Base-by-base conservation (phyloP, 2,329 filamentous ascomycete species). In the Ophiostoma ulmi region DNA sequence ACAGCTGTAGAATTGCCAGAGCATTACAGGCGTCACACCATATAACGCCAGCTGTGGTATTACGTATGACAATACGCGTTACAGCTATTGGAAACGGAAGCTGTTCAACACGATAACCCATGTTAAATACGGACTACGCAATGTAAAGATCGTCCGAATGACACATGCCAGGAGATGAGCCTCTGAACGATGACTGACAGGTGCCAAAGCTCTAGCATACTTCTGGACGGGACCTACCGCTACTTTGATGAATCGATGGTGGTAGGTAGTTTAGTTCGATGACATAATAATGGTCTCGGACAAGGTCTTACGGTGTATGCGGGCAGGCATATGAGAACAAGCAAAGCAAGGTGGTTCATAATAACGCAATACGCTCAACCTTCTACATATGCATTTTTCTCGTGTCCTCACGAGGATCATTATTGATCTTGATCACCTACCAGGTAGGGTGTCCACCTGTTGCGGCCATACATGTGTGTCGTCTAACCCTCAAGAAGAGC, bases 401-500 rank as follows among this genome's bases (percentile, higher is more conserved):
- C 31, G n/a, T 22, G 22, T 58, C 52, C 44, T 48, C 22, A 22
- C 13, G 10, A 58, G 11, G n/a, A 58, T 58, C 52, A 26, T 58
- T 8, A 48, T 48, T 48, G 17, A 48, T 20, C 44, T 20, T n/a
- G n/a, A n/a, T n/a, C 44, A n/a, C n/a, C 6, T 39, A 39, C 38
- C 44, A 14, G 44, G 7, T 17, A 48, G 14, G 14, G 44, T 48
- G 44, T 48, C 44, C 14, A 1, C 44, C 20, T 39, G 38, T 11
- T 3, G 48, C 0, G n/a, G 3, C 31, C 31, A 31, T 31, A 3
- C 31, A 31, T 31, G 61, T 22, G 36, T 14, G 39, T 26, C 3
- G 22, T 10, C 48, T 35, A 67, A 14, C 65, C 65, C n/a, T 41
- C 65, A 7, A 67, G 38, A 31, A 67, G 38, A 20, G 65, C 65